Evolutionary conservation across 768 basidiomycete genomes (phyloP).

Genomic region (Candolleomyces efflorescens): DNA sequence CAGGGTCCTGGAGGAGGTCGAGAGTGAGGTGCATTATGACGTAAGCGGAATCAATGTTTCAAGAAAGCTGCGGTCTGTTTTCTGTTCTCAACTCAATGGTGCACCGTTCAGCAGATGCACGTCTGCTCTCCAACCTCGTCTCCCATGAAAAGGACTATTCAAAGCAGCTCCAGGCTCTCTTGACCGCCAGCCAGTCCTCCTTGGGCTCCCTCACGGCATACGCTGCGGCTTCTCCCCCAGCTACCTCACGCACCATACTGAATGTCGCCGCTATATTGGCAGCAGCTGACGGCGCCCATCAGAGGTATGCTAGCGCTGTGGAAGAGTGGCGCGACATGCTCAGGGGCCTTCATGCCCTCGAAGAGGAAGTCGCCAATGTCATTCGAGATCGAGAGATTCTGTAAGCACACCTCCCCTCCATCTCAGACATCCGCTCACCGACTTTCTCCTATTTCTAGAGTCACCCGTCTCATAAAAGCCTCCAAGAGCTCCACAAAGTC

Average conservation of each 20-base stretch:
- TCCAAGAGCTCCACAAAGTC: constrained; percentile 48
- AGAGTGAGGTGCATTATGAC: background rate
- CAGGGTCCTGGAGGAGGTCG: background rate
- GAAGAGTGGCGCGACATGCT: constrained; percentile 66
- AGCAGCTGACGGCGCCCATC: constrained; percentile 65
- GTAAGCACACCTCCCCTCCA: constrained; percentile 37
- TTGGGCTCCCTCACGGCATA: constrained; percentile 68
- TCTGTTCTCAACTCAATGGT: constrained; percentile 43
- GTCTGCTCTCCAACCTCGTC: constrained; percentile 65
- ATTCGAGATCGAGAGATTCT: constrained; percentile 78
- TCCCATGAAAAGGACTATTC: constrained; percentile 68
- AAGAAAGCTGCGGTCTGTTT: too few species aligned
- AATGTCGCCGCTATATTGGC: constrained; percentile 56
- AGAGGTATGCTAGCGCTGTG: constrained; percentile 53
- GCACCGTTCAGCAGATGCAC: constrained; percentile 68
- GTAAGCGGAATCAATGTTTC: background rate
- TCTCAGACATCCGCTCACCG: background rate
- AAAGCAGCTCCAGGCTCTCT: constrained; percentile 52
- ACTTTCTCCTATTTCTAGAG: constrained; percentile 36
- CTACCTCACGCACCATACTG: constrained; percentile 49
- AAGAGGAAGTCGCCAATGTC: constrained; percentile 69
- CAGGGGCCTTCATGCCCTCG: constrained; percentile 54
- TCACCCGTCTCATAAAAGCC: constrained; percentile 75
- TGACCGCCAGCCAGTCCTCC: constrained; percentile 57
- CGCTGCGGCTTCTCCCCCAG: constrained; percentile 60